phyloP scores from a whole-genome alignment of 768 basidiomycete species.

The Tulasnella sp. region DNA sequence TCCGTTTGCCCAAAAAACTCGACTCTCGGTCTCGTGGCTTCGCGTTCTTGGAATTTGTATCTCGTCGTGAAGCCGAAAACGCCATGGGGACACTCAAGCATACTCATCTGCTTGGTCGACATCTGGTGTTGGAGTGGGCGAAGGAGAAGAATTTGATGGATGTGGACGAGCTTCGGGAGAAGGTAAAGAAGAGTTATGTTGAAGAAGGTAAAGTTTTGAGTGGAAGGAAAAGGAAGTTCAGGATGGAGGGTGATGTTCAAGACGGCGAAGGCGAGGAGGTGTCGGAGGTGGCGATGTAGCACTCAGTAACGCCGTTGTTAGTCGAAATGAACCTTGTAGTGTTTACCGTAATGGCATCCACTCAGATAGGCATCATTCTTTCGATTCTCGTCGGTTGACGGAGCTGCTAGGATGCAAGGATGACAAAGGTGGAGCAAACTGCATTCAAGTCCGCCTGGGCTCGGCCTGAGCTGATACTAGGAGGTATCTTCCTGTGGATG shows the following conservation, averaged over 20 bases:
- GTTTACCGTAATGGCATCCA: too few relatives aligned
- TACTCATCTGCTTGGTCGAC: slow-evolving; percentile 92
- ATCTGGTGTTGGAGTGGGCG: slow-evolving; percentile 94
- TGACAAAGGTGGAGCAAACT: too few relatives aligned
- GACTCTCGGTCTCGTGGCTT: slow-evolving; percentile 87
- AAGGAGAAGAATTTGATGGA: slow-evolving; percentile 58
- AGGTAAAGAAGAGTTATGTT: slow-evolving; percentile 74
- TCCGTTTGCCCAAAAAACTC: slow-evolving; percentile 89
- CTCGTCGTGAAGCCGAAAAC: slow-evolving; percentile 83
- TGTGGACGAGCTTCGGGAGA: slow-evolving; percentile 67
- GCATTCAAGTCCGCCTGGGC: too few relatives aligned
- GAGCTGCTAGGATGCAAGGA: too few relatives aligned
- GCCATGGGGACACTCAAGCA: slow-evolving; percentile 84
- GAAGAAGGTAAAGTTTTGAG: slow-evolving; percentile 60
- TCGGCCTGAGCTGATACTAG: too few relatives aligned
- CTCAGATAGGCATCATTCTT: too few relatives aligned
- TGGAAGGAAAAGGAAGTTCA: slow-evolving; percentile 69
- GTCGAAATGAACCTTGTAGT: too few relatives aligned
- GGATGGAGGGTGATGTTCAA: slow-evolving; percentile 46
- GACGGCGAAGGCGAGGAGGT: background rate
- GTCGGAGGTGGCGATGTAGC: too few relatives aligned
- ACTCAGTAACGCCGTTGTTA: too few relatives aligned
- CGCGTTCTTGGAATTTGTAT: slow-evolving; percentile 92
- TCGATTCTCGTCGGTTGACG: too few relatives aligned
- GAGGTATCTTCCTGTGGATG: too few relatives aligned